phyloP scores from a whole-genome alignment of 257 asterid genomes.

The Linaria vulgaris region DNA sequence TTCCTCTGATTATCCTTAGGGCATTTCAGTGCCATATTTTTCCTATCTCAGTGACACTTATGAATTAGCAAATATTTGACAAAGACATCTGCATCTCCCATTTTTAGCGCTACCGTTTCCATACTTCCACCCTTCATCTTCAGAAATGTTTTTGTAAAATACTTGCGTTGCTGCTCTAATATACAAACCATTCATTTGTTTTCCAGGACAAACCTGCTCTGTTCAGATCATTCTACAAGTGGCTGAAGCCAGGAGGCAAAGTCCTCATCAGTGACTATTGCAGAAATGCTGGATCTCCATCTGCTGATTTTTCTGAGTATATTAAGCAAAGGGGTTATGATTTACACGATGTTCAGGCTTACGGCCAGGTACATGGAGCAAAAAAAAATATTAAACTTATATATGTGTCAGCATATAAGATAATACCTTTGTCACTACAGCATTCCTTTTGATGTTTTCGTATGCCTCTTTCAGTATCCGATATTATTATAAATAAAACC shows the following conservation, averaged over 20 bases:
- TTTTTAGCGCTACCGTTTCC: too few species aligned
- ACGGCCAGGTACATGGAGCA: constrained; percentile 61
- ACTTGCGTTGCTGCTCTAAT: not conserved
- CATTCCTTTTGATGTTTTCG: constrained; percentile 1
- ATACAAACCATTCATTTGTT: not conserved
- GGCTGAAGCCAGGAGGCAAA: constrained; percentile 98
- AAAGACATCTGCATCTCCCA: too few species aligned
- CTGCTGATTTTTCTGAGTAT: constrained; percentile 66
- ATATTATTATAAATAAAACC: too few species aligned
- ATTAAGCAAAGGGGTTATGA: constrained; percentile 92
- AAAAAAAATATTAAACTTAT: too few species aligned
- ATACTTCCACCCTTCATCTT: too few species aligned
- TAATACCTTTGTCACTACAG: not conserved
- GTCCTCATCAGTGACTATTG: constrained; percentile 93
- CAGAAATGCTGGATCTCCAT: constrained; percentile 70
- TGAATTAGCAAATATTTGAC: too few species aligned
- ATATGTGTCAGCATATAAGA: too few species aligned
- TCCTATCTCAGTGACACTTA: too few species aligned
- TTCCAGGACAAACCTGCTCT: constrained; percentile 90
- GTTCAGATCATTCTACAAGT: constrained; percentile 83
- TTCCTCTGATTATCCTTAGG: too few species aligned
- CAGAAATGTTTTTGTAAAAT: too few species aligned
- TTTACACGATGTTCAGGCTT: constrained; percentile 73
- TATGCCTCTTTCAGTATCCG: too few species aligned
- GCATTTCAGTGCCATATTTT: too few species aligned